phyloP scores from a whole-genome alignment of 2,329 filamentous ascomycete species.

The Alternaria brassicae region DNA sequence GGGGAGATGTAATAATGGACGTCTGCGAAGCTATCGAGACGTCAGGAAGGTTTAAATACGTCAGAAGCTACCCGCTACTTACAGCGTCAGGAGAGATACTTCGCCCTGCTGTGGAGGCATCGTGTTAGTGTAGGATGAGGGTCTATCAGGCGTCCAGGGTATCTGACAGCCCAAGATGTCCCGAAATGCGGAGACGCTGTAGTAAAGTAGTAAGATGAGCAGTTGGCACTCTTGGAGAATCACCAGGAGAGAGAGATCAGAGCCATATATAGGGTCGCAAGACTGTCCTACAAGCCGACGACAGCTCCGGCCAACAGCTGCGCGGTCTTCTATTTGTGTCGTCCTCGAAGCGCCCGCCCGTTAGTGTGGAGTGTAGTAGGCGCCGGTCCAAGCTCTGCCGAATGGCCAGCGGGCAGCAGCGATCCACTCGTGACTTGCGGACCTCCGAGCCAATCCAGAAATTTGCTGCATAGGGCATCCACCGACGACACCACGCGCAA shows the following conservation, averaged over 20 bases:
- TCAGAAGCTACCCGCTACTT: constrained; percentile 27
- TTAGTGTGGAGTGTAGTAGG: constrained; percentile 27
- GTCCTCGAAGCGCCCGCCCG: constrained; percentile 43
- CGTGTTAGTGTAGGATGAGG: constrained; percentile 21
- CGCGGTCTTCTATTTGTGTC: constrained; percentile 44
- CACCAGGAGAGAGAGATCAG: constrained; percentile 10
- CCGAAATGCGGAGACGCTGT: constrained; percentile 1
- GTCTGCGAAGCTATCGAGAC: constrained; percentile 70
- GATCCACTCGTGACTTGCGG: constrained; percentile 34
- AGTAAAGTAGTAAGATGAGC: constrained; percentile 11
- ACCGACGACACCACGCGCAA: constrained; percentile 30
- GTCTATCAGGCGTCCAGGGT: constrained; percentile 17
- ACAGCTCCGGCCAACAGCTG: constrained; percentile 27
- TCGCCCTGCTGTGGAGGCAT: constrained; percentile 60
- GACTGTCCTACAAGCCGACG: constrained; percentile 20
- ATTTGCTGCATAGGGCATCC: constrained; percentile 34
- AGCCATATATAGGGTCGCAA: constrained; percentile 27
- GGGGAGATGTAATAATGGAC: constrained; percentile 79
- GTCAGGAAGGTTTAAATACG: constrained; percentile 17
- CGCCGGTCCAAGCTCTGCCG: constrained; percentile 28
- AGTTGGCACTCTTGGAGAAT: constrained; percentile 22
- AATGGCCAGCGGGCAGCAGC: constrained; percentile 16
- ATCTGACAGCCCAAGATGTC: constrained; percentile 10
- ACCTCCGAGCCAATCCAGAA: constrained; percentile 40
- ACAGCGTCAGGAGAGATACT: constrained; percentile 57